phyloP scores from a whole-genome alignment of 2,329 filamentous ascomycete genomes.

The Colletotrichum sp. region DNA sequence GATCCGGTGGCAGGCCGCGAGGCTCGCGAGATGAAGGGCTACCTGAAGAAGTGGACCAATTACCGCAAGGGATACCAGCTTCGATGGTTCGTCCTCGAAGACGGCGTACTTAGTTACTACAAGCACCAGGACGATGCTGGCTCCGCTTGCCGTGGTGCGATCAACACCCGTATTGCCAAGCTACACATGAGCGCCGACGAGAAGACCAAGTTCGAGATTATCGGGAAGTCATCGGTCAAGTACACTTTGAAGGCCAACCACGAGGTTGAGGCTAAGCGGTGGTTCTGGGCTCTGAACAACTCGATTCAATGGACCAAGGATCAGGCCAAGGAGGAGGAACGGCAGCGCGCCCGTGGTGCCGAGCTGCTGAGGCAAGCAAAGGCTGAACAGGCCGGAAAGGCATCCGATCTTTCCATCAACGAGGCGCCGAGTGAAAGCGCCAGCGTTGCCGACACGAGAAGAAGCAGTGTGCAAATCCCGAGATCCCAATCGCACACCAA shows the following conservation, averaged over 20 bases:
- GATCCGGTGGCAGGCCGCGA: conserved; percentile 79
- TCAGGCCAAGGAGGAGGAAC: conserved; percentile 89
- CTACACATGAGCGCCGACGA: conserved; percentile 97
- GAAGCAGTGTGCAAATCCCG: conserved; percentile 50
- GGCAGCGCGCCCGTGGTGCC: conserved; percentile 73
- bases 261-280: conserved; percentile 95
- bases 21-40: conserved; percentile 95
- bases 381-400: conserved; percentile 67
- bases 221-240: conserved; percentile 97
- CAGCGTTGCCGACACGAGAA: conserved; percentile 51
- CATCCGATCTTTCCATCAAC: conserved; percentile 49
- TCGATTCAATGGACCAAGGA: conserved; percentile 99
- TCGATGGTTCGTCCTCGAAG: conserved; percentile 96
- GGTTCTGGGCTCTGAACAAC: conserved; percentile 99
- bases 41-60: conserved; percentile 99
- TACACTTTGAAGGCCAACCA: conserved; percentile 98
- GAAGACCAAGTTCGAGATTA: conserved; percentile 97
- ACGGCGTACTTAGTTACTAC: conserved; percentile 97
- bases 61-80: conserved; percentile 97
- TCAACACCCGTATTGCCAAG: conserved; percentile 97
- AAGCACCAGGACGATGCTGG: conserved; percentile 98
- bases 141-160: conserved; percentile 93
- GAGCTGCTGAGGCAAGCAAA: conserved; percentile 81
- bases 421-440: conserved; percentile 56
- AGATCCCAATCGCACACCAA: conserved; percentile 42